Evolutionary conservation across 2,329 filamentous ascomycete species (phyloP), one percentile per base, ranked within the genome.

Genomic region (Fusarium torulosum): DNA sequence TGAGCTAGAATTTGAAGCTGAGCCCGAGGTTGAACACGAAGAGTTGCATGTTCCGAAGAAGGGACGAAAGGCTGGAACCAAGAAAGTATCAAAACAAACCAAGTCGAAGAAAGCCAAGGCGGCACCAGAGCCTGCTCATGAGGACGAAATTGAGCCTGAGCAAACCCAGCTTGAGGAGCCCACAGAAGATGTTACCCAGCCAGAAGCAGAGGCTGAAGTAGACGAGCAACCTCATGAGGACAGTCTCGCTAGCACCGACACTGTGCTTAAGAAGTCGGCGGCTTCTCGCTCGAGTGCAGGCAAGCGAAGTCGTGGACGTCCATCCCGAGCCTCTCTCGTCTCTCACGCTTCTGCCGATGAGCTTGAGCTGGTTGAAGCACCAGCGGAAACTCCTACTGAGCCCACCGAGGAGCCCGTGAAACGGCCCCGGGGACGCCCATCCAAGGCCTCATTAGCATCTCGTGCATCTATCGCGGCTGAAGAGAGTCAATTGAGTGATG

Each of bases 1-100:
- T 19, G 59, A 46, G 61, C 74, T 33, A 17, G 58, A 67, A 14
- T 27, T 17, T 2, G 58, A 62, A 21, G 29, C 19, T 7, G 55
- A 43, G 60, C 74, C 49, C 1, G 60, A 70, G n/a, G 49, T 53
- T 13, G 54, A 71, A 19, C 40, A 46, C 10, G 80, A 83, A 40
- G 71, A 78, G n/a, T 68, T 85, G 0, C 75, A 79, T 6, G 78
- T 84, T 13, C 80, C 84, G 6, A 88, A 88, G 75, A 88, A 86
- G 73, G 84, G 83, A 25, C 83, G 83, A 47, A 87, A 87, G 69
- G 74, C 82, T 4, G 82, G 76, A n/a, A 77, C 80, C 5, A 81
- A 82, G 43, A 88, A 87, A 66, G 80, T 69, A 1, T 85, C 85
- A 0, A 87, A 86, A 73, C 83, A 85, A 65, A 80, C 80, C 11